These are phyloP conservation scores for Saccharomycopsis oosterbeekiorum DNA, from an alignment of 805 yeast species.

Conservation along the genomic window DNA sequence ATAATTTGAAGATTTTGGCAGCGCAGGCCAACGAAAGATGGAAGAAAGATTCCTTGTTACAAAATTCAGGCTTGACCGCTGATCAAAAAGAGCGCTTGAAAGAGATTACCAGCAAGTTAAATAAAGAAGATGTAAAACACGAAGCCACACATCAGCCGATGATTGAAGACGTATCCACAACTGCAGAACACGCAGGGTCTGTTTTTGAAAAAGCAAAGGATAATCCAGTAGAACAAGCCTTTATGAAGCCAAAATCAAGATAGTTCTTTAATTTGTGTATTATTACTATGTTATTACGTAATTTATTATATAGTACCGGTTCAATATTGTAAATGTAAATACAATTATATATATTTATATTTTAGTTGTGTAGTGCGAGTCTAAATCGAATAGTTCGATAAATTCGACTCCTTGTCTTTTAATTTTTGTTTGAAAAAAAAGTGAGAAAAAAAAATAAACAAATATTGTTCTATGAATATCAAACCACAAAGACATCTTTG, in stretches of 20 bases:
- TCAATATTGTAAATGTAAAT: background rate
- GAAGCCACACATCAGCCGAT: background rate
- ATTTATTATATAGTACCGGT: background rate
- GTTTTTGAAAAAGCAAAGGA: conserved; percentile 10
- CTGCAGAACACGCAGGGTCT: background rate
- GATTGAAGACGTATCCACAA: background rate
- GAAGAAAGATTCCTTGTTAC: conserved; percentile 19
- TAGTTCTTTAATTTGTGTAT: background rate
- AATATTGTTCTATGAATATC: too few relatives aligned
- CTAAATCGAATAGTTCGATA: too few relatives aligned
- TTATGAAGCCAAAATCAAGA: conserved; percentile 29
- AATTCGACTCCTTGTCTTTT: too few relatives aligned
- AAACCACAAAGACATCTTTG: too few relatives aligned
- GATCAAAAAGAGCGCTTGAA: conserved; percentile 10
- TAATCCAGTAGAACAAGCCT: conserved; percentile 31
- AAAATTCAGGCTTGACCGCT: conserved; percentile 10
- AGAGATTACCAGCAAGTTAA: conserved; percentile 5
- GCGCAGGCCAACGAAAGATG: conserved; percentile 24
- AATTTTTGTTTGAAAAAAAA: too few relatives aligned
- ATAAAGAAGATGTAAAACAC: background rate
- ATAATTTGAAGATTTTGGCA: conserved; percentile 33
- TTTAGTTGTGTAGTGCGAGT: too few relatives aligned
- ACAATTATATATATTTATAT: too few relatives aligned
- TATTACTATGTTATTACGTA: background rate
- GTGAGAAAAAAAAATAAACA: too few relatives aligned